Conservation (phyloP, 352 stramenopile genomes). For the Peronosclerospora sorghi region DNA sequence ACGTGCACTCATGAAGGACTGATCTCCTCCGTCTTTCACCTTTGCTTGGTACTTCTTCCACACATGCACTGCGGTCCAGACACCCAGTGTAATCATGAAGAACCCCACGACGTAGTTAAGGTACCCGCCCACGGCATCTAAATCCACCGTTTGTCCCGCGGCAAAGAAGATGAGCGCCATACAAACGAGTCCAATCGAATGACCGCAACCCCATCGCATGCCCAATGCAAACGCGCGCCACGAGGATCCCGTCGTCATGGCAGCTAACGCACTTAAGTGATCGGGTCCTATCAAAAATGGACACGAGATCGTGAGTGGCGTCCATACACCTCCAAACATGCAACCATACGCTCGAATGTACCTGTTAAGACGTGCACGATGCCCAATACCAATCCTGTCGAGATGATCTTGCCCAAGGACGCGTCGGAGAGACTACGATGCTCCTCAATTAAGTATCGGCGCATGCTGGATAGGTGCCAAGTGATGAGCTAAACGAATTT, state of each 20-base stretch:
- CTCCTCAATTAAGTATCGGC: conserved; percentile 17
- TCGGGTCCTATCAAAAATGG: conserved; percentile 40
- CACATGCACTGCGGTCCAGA: conserved; percentile 43
- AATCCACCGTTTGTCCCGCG: conserved; percentile 29
- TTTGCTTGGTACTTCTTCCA: conserved; percentile 39
- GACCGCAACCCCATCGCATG: conserved; percentile 85
- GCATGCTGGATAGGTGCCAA: no score
- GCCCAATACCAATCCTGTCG: conserved; percentile 30
- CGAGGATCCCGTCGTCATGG: conserved; percentile 71
- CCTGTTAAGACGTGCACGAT: conserved; percentile 43
- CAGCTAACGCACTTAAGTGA: conserved; percentile 84
- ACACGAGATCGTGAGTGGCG: not conserved
- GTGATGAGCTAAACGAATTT: no score
- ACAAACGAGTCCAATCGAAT: conserved; percentile 82
- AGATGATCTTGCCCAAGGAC: conserved; percentile 34
- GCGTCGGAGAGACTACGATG: conserved; percentile 20
- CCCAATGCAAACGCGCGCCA: conserved; percentile 75
- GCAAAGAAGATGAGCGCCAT: conserved; percentile 81
- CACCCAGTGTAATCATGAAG: conserved; percentile 67
- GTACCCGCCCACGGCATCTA: conserved; percentile 46
- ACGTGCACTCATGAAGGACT: conserved; percentile 3
- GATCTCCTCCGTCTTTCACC: conserved; percentile 22
- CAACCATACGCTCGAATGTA: not conserved
- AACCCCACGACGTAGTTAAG: conserved; percentile 65
- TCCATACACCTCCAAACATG: no score